Conservation (phyloP, 2,329 filamentous ascomycete genomes). For the Cercospora beticola region DNA sequence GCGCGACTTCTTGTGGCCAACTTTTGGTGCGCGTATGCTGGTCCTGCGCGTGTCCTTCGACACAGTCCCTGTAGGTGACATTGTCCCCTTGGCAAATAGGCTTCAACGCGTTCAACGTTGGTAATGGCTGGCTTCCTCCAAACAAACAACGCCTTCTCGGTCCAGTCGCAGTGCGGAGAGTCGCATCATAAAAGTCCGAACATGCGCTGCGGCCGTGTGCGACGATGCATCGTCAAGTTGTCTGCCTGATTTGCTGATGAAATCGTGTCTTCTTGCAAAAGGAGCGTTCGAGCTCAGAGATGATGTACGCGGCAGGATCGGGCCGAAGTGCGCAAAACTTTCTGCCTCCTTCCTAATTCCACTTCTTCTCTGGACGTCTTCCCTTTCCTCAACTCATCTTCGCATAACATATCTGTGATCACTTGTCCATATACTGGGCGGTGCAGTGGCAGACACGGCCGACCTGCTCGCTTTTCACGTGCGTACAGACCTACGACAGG, state of each 20-base stretch:
- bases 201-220: background rate
- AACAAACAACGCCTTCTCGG: background rate
- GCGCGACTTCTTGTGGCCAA: slow-evolving; percentile 54
- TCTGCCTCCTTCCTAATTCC: background rate
- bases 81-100: slow-evolving; percentile 3
- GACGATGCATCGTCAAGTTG: background rate
- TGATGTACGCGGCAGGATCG: background rate
- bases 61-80: slow-evolving; percentile 17
- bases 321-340: background rate
- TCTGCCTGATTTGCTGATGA: background rate
- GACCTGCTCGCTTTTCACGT: background rate
- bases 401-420: background rate
- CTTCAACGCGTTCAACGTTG: slow-evolving; percentile 6
- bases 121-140: background rate
- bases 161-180: background rate
- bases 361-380: background rate
- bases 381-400: background rate
- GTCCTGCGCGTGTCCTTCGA: slow-evolving; percentile 16
- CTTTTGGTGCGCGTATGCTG: slow-evolving; percentile 28
- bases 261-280: slow-evolving; percentile 2
- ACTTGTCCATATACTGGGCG: background rate
- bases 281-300: background rate
- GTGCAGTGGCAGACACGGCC: background rate
- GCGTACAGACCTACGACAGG: background rate
- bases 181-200: background rate